Evolutionary conservation across 139 green algal species (phyloP).

Genomic region (Haematococcus lacustris): DNA sequence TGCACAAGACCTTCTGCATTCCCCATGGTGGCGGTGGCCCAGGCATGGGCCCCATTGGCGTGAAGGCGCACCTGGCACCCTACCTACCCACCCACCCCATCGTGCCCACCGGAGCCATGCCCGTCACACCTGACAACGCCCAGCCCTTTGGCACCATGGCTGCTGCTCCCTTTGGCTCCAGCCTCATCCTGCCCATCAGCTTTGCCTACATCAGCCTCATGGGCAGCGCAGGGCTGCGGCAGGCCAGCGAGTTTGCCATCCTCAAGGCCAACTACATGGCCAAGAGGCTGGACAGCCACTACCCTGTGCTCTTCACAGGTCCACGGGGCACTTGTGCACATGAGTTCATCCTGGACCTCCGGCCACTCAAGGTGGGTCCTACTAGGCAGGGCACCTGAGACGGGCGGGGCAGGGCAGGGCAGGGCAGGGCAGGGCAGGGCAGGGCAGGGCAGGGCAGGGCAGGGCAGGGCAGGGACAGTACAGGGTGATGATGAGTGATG

Average conservation of each 20-base stretch:
- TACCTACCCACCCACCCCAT: slow-evolving; percentile 95
- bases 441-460: too few relatives aligned
- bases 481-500: too few relatives aligned
- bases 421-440: too few relatives aligned
- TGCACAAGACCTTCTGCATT: slow-evolving; percentile 99
- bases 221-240: slow-evolving; percentile 80
- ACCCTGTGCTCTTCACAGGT: slow-evolving; percentile 81
- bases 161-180: slow-evolving; percentile 88
- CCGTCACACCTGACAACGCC: slow-evolving; percentile 20
- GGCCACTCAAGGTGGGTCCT: slow-evolving; percentile 78
- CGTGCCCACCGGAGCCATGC: slow-evolving; percentile 58
- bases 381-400: too few relatives aligned
- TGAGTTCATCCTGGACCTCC: slow-evolving; percentile 98
- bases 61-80: slow-evolving; percentile 94
- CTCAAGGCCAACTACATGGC: slow-evolving; percentile 99
- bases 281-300: slow-evolving; percentile 73
- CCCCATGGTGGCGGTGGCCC: slow-evolving; percentile 88
- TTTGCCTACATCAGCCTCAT: slow-evolving; percentile 99
- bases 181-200: slow-evolving; percentile 97
- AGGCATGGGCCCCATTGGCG: slow-evolving; percentile 83
- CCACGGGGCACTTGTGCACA: slow-evolving; percentile 92
- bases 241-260: slow-evolving; percentile 47
- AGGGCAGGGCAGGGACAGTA: too few relatives aligned
- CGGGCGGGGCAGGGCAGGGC: too few relatives aligned
- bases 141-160: slow-evolving; percentile 87